Evolutionary conservation across 148 eudicot genomes (phyloP).

Genomic region (Vaccinium macrocarpon): DNA sequence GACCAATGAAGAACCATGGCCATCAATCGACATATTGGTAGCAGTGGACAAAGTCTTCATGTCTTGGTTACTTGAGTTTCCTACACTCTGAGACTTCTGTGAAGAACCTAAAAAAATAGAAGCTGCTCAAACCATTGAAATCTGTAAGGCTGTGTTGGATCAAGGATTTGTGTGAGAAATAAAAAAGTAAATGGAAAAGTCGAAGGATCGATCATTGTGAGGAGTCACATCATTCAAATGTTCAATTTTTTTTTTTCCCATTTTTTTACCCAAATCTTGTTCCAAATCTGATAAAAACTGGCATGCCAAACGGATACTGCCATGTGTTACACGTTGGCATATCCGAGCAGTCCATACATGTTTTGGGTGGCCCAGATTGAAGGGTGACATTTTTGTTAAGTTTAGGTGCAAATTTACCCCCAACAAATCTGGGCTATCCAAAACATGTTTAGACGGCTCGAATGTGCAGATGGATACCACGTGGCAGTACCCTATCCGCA

Average conservation of each 20-base stretch:
- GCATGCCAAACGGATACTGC: too few relatives aligned
- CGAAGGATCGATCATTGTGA: background rate
- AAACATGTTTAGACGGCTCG: too few relatives aligned
- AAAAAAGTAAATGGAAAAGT: background rate
- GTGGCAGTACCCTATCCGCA: too few relatives aligned
- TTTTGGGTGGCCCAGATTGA: too few relatives aligned
- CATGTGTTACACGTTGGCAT: too few relatives aligned
- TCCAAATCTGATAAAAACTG: background rate
- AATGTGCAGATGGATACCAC: too few relatives aligned
- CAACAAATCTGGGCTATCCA: too few relatives aligned
- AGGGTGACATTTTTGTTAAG: too few relatives aligned
- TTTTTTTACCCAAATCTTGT: background rate
- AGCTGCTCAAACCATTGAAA: background rate
- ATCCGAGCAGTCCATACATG: too few relatives aligned
- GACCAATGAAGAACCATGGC: conserved; percentile 4
- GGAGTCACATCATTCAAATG: background rate
- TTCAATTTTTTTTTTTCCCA: background rate
- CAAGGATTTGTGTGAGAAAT: background rate
- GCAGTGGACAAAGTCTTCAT: conserved; percentile 18
- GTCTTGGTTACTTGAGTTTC: conserved; percentile 24
- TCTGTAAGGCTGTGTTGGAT: background rate
- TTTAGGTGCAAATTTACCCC: too few relatives aligned
- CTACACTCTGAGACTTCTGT: conserved; percentile 22
- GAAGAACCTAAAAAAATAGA: conserved; percentile 42
- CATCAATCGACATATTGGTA: conserved; percentile 7